Conservation (phyloP, 306 rosid species). For the Ceratonia siliqua region DNA sequence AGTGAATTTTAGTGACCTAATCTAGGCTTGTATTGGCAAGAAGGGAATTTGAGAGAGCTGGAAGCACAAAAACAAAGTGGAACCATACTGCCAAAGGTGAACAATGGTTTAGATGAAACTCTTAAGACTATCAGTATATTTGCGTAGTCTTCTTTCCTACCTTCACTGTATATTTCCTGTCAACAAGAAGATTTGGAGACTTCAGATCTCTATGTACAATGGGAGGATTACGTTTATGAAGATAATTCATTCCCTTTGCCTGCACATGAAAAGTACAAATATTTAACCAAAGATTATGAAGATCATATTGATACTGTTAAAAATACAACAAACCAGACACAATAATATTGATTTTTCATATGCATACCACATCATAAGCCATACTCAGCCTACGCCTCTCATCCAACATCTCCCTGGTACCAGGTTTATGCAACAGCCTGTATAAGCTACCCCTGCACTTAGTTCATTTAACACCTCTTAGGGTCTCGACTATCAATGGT, state of each 20-base stretch:
- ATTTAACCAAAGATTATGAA: neutral
- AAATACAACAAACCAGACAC: conserved; percentile 12
- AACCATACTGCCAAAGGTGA: conserved; percentile 19
- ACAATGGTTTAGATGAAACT: conserved; percentile 24
- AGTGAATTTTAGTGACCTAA: neutral
- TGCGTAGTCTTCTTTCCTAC: conserved; percentile 42
- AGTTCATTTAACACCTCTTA: conserved; percentile 31
- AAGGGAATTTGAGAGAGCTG: conserved; percentile 24
- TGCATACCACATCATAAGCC: conserved; percentile 95
- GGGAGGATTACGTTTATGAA: conserved; percentile 93
- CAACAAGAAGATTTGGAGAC: conserved; percentile 97
- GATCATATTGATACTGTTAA: conserved; percentile 24
- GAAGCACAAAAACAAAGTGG: neutral
- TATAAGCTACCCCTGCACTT: conserved; percentile 97
- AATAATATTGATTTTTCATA: conserved; percentile 25
- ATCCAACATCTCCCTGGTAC: conserved; percentile 79
- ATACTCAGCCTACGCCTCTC: conserved; percentile 86
- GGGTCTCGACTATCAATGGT: conserved; percentile 22
- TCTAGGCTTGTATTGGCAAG: conserved; percentile 6
- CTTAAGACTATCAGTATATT: conserved; percentile 3
- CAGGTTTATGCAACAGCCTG: conserved; percentile 84
- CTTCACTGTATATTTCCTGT: conserved; percentile 96
- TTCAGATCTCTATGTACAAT: conserved; percentile 96
- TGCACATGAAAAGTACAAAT: conserved; percentile 43
- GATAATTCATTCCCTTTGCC: conserved; percentile 99